Percentiles rank a stretch among this genome's conserved stretches.
Evolutionary conservation across 257 asterid species (phyloP).

Genomic region (Solanum gandarillasii): DNA sequence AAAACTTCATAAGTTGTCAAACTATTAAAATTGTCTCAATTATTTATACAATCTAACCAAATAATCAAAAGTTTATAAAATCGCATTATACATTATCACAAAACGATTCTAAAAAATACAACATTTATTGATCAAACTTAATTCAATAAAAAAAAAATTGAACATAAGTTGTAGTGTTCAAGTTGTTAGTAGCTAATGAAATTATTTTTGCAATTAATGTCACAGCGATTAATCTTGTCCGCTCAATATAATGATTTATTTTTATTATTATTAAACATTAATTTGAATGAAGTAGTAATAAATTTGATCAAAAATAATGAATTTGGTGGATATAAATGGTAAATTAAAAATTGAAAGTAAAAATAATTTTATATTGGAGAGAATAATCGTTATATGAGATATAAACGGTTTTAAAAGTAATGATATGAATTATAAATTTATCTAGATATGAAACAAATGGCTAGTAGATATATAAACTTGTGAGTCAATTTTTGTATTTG

Average conservation of each 20-base stretch:
- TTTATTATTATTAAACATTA: no score
- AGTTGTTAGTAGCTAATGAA: background rate
- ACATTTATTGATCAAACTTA: background rate
- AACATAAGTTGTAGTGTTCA: background rate
- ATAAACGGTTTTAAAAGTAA: background rate
- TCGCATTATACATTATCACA: background rate
- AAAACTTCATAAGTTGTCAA: no score
- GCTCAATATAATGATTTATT: no score
- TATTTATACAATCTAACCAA: background rate
- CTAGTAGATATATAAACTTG: no score
- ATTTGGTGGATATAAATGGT: background rate
- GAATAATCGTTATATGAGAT: background rate
- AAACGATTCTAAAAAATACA: no score
- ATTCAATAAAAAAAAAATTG: no score
- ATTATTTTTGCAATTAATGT: background rate
- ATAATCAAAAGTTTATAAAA: no score
- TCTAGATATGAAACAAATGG: no score
- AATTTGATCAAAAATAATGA: background rate
- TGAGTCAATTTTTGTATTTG: no score
- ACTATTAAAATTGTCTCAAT: no score
- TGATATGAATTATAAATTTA: no score
- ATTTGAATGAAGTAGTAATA: background rate
- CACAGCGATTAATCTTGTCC: background rate
- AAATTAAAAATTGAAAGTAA: background rate
- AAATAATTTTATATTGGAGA: no score